A percentile compares a stretch with the other conserved stretches of the same genome.
phyloP scores from a whole-genome alignment of 768 basidiomycete species.

The Russula brevipes region DNA sequence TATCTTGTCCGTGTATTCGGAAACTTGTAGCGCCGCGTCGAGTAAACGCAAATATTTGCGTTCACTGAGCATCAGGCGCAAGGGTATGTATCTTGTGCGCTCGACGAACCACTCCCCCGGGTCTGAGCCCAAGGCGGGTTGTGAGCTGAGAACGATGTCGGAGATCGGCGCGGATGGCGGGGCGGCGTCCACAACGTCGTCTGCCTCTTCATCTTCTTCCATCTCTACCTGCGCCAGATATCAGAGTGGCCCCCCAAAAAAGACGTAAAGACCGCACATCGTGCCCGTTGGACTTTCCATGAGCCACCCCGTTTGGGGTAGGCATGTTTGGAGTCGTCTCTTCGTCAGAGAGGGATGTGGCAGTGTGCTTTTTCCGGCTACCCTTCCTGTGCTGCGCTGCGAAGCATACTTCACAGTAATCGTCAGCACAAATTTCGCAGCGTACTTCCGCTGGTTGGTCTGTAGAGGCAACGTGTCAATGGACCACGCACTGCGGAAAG shows the following conservation, averaged over 20 bases:
- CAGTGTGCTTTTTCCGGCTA: slow-evolving; percentile 57
- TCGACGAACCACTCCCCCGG: slow-evolving; percentile 87
- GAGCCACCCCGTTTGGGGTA: slow-evolving; percentile 21
- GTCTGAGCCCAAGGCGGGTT: slow-evolving; percentile 53
- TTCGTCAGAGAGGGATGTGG: slow-evolving; percentile 40
- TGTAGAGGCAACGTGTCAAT: slow-evolving; percentile 29
- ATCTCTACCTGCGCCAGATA: slow-evolving; percentile 34
- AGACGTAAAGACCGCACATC: slow-evolving; percentile 9
- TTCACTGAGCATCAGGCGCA: slow-evolving; percentile 68
- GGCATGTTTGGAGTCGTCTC: slow-evolving; percentile 24
- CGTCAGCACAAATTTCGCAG: slow-evolving; percentile 68
- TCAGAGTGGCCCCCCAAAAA: slow-evolving; percentile 26
- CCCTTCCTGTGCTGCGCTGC: slow-evolving; percentile 82
- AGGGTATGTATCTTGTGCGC: slow-evolving; percentile 72
- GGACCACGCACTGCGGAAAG: background rate
- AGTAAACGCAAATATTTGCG: slow-evolving; percentile 82
- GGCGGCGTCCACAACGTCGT: slow-evolving; percentile 36
- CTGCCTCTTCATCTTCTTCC: slow-evolving; percentile 37
- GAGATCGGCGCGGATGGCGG: slow-evolving; percentile 25
- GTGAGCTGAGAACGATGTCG: slow-evolving; percentile 43
- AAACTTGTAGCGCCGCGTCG: slow-evolving; percentile 78
- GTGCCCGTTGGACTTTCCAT: slow-evolving; percentile 27
- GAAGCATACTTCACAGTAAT: slow-evolving; percentile 83
- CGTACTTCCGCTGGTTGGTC: slow-evolving; percentile 77
- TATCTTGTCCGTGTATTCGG: slow-evolving; percentile 88